phyloP scores from a whole-genome alignment of 768 basidiomycete species.

The Gyrodon lividus region DNA sequence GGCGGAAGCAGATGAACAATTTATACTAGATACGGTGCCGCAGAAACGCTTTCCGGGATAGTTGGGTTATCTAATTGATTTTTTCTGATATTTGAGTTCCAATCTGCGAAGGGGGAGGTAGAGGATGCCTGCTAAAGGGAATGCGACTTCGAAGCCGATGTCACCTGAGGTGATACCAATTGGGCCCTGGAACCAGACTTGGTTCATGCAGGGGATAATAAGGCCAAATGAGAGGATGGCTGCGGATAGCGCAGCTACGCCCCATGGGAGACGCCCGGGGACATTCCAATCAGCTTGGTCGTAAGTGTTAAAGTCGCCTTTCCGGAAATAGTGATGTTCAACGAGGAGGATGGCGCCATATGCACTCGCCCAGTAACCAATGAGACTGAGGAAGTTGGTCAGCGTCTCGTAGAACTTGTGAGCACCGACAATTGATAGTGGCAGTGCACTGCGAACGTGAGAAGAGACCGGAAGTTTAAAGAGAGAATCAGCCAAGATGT shows the following conservation, averaged over 20 bases:
- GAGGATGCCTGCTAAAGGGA: conserved; percentile 42
- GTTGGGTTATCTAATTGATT: conserved; percentile 14
- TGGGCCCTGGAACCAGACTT: conserved; percentile 70
- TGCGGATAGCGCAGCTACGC: conserved; percentile 58
- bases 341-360: conserved; percentile 59
- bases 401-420: conserved; percentile 63
- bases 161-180: conserved; percentile 65
- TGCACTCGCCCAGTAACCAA: conserved; percentile 60
- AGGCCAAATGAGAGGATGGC: conserved; percentile 51
- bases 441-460: conserved; percentile 48
- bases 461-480: not conserved
- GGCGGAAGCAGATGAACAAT: conserved; percentile 3
- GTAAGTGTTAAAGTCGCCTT: conserved; percentile 48
- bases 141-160: conserved; percentile 67
- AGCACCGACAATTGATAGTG: conserved; percentile 67
- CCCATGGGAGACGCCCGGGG: conserved; percentile 53
- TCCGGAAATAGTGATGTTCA: conserved; percentile 69
- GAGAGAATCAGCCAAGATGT: conserved; percentile 8
- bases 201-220: conserved; percentile 65
- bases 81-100: conserved; percentile 39
- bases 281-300: conserved; percentile 51
- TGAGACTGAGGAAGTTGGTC: conserved; percentile 65
- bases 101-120: conserved; percentile 57
- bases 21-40: conserved; percentile 11
- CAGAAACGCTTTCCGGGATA: not conserved